Base-by-base conservation (phyloP, 2,329 filamentous ascomycete species). In the Colletotrichum somersetense region DNA sequence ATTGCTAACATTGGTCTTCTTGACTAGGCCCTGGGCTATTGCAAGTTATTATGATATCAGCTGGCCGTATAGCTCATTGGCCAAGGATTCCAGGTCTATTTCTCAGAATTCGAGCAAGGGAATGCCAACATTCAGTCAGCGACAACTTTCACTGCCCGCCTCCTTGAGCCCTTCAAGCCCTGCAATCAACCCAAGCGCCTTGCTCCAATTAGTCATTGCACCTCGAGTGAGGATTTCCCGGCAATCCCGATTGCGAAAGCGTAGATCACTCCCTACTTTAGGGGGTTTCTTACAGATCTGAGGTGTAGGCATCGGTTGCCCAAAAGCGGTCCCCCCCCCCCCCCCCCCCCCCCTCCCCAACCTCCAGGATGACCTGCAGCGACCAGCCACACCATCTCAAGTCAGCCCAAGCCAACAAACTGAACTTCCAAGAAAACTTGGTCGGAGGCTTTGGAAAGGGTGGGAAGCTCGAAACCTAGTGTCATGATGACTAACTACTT, bases 351-450 rank as follows among this genome's bases (percentile, higher is more conserved):
- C 30, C 44, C 20, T 16, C 12, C 26, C 48, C 66, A 64, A 56
- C 59, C 48, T 69, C 66, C 30, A 30, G 30, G 0, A 58, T 50
- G 23, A 46, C 10, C 5, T 14, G 40, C 30, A 14, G 23, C 23
- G 40, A 61, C 53, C 66, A 70, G 52, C 66, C 70, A 69, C 69
- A 50, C 46, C 33, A 61, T 55, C 42, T 55, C 55, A 59, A 59
- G 46, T 72, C 66, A 42, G 50, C 38, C 50, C 26, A 20, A 59
- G 58, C 44, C 59, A 61, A 30, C 38, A 53, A 30, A 18, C 42
- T 33, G 52, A 55, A 40, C 30, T 64, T 48, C 53, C 46, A 63
- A 59, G 18, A 61, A 40, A 56, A 23, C 5, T 26, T 38, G 52
- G 42, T 40, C 11, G 26, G 6, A 57, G 6, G 33, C 16, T 48